Evolutionary conservation across 306 rosid genomes (phyloP), one percentile per base, ranked within the genome.

Genomic region (Pterocarpus macrocarpus): DNA sequence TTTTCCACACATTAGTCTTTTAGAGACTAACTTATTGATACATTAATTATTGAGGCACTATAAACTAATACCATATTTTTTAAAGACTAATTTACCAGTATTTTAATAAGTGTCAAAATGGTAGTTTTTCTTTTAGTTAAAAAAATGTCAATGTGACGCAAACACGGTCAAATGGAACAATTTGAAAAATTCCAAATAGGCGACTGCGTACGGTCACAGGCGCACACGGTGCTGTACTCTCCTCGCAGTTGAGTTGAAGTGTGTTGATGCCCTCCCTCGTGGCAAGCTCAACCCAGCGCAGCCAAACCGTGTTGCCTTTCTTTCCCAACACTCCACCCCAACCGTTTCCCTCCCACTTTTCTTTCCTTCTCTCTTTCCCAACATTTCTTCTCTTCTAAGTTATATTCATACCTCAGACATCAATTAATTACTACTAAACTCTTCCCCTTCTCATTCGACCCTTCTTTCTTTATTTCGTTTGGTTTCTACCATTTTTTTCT

Each of bases 321-420:
- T 28, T 15, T 53, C 0, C 53, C 38, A 13, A 28, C 58, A 69
- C 57, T 69, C 5, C 4, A 13, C 45, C 66, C 2, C 16, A 59
- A 8, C 34, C 64, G 28, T 55, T 78, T 56, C 80, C 70, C 16
- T 59, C 71, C 56, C 76, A 12, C 69, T 47, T 77, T 83, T 56
- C 76, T 53, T 71, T 10, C 1, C 69, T 52, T 75, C 8, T 32
- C 50, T 56, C 36, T 30, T 22, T 6, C 16, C 17, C 55, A 63
- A 62, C 49, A 4, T 71, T 35, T 61, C 81, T 69, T 82, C 79
- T 30, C 59, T 52, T 38, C 33, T 50, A 81, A 56, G 1, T 56
- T 75, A 8, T 35, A 5, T 44, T 64, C 14, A 11, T 50, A 17
- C 62, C 34, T 33, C 28, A 22, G 28, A 22, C 58, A 11, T 57